A percentile compares a stretch with the other conserved stretches of the same genome.
Evolutionary conservation across 2,329 filamentous ascomycete genomes (phyloP).

Genomic region (Verticillium dahliae): DNA sequence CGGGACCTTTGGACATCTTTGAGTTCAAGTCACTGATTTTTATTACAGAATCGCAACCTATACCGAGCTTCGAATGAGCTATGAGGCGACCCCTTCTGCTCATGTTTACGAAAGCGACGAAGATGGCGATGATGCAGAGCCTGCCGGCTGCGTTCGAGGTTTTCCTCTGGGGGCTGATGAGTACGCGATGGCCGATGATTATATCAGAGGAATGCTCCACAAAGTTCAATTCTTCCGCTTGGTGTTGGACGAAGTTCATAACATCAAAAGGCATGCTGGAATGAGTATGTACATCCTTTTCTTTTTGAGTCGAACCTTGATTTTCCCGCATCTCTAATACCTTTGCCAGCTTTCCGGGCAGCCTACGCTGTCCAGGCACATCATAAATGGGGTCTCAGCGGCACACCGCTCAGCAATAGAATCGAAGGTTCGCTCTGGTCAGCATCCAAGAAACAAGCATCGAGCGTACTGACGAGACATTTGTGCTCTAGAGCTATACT

Average conservation of each 20-base stretch:
- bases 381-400: slow-evolving; percentile 26
- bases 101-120: too few species aligned
- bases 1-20: too few species aligned
- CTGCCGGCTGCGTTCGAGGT: too few species aligned
- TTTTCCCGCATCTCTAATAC: background rate
- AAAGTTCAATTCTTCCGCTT: slow-evolving; percentile 39
- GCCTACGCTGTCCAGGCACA: slow-evolving; percentile 16
- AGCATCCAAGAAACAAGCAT: background rate
- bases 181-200: background rate
- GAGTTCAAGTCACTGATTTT: background rate
- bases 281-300: slow-evolving; percentile 17
- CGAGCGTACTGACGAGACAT: background rate
- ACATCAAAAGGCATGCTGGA: slow-evolving; percentile 41
- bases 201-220: slow-evolving; percentile 9
- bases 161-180: too few species aligned
- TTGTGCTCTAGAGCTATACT: slow-evolving; percentile 23
- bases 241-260: slow-evolving; percentile 51
- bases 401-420: slow-evolving; percentile 27
- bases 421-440: slow-evolving; percentile 16
- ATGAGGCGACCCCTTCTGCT: background rate
- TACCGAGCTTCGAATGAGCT: background rate
- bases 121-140: too few species aligned
- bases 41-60: background rate
- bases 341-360: slow-evolving; percentile 12
- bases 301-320: background rate